Percentiles rank a stretch among this genome's conserved stretches.
Evolutionary conservation across 805 yeast species (phyloP).

Genomic region (Saccharomycopsis sp.): DNA sequence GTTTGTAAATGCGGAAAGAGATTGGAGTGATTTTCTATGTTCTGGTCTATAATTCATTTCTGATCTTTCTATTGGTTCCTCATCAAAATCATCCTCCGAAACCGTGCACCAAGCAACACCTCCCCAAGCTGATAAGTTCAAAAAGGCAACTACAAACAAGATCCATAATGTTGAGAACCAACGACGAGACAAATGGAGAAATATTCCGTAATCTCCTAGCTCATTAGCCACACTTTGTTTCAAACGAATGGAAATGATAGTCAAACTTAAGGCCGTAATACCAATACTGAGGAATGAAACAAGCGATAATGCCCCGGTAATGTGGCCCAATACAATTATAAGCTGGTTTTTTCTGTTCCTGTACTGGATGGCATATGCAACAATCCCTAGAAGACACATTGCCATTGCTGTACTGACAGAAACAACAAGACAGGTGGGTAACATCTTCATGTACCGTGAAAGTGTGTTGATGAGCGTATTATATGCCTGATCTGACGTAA

Average conservation of each 20-base stretch:
- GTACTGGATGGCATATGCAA: conserved; percentile 28
- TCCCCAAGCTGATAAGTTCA: conserved; percentile 30
- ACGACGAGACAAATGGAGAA: conserved; percentile 34
- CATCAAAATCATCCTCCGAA: conserved; percentile 26
- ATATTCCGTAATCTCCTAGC: conserved; percentile 42
- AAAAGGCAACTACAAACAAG: conserved; percentile 24
- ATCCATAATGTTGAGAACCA: conserved; percentile 41
- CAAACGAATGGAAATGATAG: conserved; percentile 27
- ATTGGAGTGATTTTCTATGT: conserved; percentile 14
- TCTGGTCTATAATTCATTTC: conserved; percentile 7
- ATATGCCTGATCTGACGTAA: conserved; percentile 18
- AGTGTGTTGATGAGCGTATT: neutral
- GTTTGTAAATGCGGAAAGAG: conserved; percentile 5
- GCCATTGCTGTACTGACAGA: neutral
- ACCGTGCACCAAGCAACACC: conserved; percentile 51
- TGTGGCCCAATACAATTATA: conserved; percentile 28
- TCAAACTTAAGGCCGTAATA: conserved; percentile 30
- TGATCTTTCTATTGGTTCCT: neutral
- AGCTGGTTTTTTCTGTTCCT: conserved; percentile 18
- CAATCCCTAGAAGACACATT: neutral
- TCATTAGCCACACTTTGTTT: conserved; percentile 28
- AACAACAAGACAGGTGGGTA: neutral
- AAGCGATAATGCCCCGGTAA: conserved; percentile 33
- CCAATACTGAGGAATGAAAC: conserved; percentile 30
- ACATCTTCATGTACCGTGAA: neutral